Evolutionary conservation across 306 rosid genomes (phyloP), one percentile per base, ranked within the genome.

Genomic region (Astragalus membranaceus): DNA sequence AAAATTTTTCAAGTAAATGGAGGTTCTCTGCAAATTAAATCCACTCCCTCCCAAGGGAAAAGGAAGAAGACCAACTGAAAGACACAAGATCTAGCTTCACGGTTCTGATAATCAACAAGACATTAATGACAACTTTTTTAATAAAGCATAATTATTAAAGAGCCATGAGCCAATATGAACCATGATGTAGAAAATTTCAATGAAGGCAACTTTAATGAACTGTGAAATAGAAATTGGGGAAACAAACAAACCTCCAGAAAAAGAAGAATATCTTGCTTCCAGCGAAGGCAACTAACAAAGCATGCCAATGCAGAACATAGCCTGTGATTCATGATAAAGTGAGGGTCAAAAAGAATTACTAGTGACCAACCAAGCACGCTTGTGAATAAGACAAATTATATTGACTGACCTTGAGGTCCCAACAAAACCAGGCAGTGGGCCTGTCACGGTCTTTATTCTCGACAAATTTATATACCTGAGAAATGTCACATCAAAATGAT

Each of bases 201-300:
- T 69, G 41, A 37, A 29, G 23, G 71, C 14, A 32, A 67, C 62
- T 20, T 51, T 3, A 61, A 50, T 36, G 29, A 48, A 57, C 30
- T 43, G 54, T 9, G 3, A 57, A 17, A 54, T 64, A 67, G 65
- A 61, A 17, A 68, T 17, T 30, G 57, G 46, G 75, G 46, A 72
- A 79, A 72, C 80, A 82, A 60, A 80, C 88, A 82, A 60, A 80
- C 88, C 85, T 85, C 80, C 15, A 66, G 32, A 64, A 89, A 76
- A 70, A 76, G 69, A 67, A 86, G 76, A 73, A 86, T 75, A 77
- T 92, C 89, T 60, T 75, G 81, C 84, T 92, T 92, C 84, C 78
- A 33, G 70, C 81, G 78, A 79, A 89, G 89, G 76, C 81, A 56
- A 69, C 82, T 78, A 81, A 86, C 73, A 73, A 86, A 78, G 73